Base-by-base conservation (phyloP, 768 basidiomycete genomes). In the Grammothele lineata region DNA sequence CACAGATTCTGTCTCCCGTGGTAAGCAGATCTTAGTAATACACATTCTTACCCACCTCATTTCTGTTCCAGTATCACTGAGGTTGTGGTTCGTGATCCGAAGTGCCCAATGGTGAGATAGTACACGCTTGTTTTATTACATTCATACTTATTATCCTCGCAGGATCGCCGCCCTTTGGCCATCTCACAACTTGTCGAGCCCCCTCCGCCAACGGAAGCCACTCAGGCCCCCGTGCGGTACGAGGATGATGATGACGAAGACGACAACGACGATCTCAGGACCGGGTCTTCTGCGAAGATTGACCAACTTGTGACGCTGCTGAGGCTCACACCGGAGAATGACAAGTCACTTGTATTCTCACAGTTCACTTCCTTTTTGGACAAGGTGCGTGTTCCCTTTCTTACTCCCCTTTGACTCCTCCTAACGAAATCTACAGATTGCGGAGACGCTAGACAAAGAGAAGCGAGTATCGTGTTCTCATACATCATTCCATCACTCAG, bases 321-420 rank as follows among this genome's bases (percentile, higher is more conserved):
- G 35, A 70, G 76, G 50, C 64, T 92, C 11, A 86, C 80, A 5
- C 86, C 87, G 0, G 50, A 56, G 3, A 76, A 72, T 1, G 86
- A 91, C 51, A 94, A 94, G 63, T 85, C 85, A 2, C 69, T 94
- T 3, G 89, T 94, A 1, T 94, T 94, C 60, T 91, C 87, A 3
- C 92, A 94, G 57, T 94, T 92, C 58, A 94, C 90, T 3, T 77
- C 80, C 3, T 92, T 90, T 66, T 63, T 92, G 43, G 84, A 89
- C 67, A 85, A 89, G 70, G 89, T 85, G 53, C 22, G 24, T 21
- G 3, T 25, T 34, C 3, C 27, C 27, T 18, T 24, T 15, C 12
- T 33, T 12, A 21, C 6, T 43, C n/a, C n/a, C n/a, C n/a, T n/a
- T n/a, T n/a, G n/a, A n/a, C n/a, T n/a, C n/a, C n/a, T n/a, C 12